phyloP scores from a whole-genome alignment of 768 basidiomycete species.

The Hysterangium stoloniferum region DNA sequence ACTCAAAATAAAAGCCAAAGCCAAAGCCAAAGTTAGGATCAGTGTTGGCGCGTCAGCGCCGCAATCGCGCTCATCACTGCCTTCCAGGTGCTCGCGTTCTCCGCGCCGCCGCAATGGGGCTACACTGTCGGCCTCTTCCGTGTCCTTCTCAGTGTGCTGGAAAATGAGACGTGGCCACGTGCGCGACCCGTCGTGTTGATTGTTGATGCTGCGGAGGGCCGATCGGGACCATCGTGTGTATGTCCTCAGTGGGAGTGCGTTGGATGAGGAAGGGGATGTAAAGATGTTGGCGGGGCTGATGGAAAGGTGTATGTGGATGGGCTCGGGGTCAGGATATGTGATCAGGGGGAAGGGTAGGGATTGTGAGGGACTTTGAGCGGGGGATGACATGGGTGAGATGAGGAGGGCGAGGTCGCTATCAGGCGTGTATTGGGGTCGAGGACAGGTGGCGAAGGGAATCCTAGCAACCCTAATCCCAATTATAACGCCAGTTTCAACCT shows the following conservation, averaged over 20 bases:
- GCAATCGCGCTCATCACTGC: slow-evolving; percentile 54
- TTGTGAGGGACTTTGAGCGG: too few relatives aligned
- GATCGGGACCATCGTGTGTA: slow-evolving; percentile 87
- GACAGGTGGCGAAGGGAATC: too few relatives aligned
- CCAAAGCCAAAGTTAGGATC: too few relatives aligned
- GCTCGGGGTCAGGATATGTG: too few relatives aligned
- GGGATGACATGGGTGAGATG: slow-evolving; percentile 10
- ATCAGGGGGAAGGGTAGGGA: slow-evolving; percentile 47
- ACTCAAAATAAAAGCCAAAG: too few relatives aligned
- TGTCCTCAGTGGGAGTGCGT: slow-evolving; percentile 35
- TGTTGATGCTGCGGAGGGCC: slow-evolving; percentile 80
- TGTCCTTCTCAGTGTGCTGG: slow-evolving; percentile 40
- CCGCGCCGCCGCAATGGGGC: slow-evolving; percentile 37
- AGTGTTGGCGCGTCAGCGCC: slow-evolving; percentile 46
- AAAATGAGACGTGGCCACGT: slow-evolving; percentile 40
- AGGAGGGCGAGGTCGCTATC: slow-evolving; percentile 13
- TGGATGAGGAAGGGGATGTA: neutral
- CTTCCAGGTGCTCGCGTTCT: slow-evolving; percentile 67
- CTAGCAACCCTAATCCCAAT: too few relatives aligned
- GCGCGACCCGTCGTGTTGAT: slow-evolving; percentile 66
- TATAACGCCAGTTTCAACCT: too few relatives aligned
- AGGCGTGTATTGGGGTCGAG: slow-evolving; percentile 8
- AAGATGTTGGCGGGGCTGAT: slow-evolving; percentile 1
- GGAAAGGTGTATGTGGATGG: neutral
- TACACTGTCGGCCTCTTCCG: slow-evolving; percentile 49